Evolutionary conservation across 192 early-diverging fungal genomes (phyloP).

Genomic region (Gonapodya prolifera): DNA sequence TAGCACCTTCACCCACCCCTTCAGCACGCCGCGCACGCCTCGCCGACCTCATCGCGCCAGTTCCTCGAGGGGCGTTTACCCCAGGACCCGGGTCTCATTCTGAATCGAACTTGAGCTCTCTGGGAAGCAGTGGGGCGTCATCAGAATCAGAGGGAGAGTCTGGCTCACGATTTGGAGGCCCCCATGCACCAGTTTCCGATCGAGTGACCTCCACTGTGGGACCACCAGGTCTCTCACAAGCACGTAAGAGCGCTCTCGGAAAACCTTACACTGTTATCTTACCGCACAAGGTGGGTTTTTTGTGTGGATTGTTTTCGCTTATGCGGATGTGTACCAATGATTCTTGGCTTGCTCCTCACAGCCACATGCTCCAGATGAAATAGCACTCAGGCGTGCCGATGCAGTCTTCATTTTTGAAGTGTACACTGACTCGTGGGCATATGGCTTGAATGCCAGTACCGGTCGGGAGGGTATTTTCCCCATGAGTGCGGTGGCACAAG

Average conservation of each 20-base stretch:
- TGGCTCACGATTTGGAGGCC: background rate
- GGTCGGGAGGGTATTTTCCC: background rate
- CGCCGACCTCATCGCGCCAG: background rate
- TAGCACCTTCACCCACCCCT: background rate
- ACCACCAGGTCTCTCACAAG: background rate
- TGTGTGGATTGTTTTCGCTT: background rate
- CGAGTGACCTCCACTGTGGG: background rate
- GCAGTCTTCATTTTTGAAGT: background rate
- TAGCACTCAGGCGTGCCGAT: background rate
- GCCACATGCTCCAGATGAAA: background rate
- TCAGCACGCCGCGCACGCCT: background rate
- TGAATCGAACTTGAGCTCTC: background rate
- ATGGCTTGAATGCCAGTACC: background rate
- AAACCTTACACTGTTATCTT: background rate
- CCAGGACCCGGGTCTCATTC: background rate
- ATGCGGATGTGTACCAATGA: background rate
- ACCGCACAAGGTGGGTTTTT: background rate
- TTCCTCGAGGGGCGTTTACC: background rate
- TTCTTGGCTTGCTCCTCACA: background rate
- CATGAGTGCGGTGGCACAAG: background rate
- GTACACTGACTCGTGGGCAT: background rate
- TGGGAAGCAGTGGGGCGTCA: background rate
- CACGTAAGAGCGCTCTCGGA: background rate
- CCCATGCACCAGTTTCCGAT: background rate
- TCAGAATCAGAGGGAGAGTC: background rate